Percentiles rank a stretch among this genome's conserved stretches.
These are phyloP conservation scores for Colletotrichum lentis DNA, from an alignment of 2,329 filamentous ascomycete species.

Conservation along the genomic window DNA sequence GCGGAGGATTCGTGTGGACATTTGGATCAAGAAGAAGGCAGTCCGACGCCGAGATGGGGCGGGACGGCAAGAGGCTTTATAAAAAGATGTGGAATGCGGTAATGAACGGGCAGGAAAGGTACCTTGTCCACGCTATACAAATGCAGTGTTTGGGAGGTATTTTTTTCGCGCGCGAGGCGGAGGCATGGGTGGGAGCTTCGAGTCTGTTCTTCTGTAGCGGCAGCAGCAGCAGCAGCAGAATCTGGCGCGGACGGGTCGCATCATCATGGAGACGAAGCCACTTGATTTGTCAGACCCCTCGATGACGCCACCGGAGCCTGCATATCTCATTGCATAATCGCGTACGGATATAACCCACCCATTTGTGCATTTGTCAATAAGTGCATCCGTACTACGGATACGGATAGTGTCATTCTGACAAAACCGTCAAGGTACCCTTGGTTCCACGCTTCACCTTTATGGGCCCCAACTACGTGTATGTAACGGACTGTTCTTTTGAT, in stretches of 20 bases:
- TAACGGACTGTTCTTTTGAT: too few relatives aligned
- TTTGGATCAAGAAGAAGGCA: constrained; percentile 20
- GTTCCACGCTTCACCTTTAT: too few relatives aligned
- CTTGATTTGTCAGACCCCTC: constrained; percentile 12
- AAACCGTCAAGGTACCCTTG: neutral
- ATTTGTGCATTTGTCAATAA: constrained; percentile 7
- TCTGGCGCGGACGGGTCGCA: constrained; percentile 6
- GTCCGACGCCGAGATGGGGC: neutral
- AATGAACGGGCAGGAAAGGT: constrained; percentile 2
- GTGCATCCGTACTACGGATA: too few relatives aligned
- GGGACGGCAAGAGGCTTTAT: constrained; percentile 22
- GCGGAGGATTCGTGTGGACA: constrained; percentile 31
- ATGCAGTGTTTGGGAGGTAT: constrained; percentile 6
- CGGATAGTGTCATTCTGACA: neutral
- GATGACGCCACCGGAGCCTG: constrained; percentile 9
- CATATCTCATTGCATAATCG: constrained; percentile 6
- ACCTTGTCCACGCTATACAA: neutral
- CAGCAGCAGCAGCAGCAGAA: neutral
- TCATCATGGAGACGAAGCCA: neutral
- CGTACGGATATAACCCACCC: neutral
- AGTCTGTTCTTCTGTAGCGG: neutral
- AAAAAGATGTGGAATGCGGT: constrained; percentile 5
- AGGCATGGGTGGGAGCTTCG: neutral
- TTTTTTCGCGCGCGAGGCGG: neutral
- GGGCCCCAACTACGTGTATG: too few relatives aligned